These are phyloP conservation scores for Fomitopsis betulina DNA, from an alignment of 1,284 basidiomycete genomes.

Conservation along the genomic window DNA sequence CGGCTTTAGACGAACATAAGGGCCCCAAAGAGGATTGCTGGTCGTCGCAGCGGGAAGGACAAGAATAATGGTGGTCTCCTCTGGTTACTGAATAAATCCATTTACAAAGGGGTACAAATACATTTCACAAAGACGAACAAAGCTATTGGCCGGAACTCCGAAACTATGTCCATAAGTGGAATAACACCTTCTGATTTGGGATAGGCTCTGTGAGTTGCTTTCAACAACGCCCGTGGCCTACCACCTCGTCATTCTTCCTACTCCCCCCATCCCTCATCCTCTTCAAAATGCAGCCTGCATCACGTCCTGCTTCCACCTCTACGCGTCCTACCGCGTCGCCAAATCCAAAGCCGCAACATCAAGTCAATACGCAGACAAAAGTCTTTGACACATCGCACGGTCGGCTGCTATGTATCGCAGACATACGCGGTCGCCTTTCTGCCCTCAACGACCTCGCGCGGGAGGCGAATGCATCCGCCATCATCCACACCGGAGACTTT, in stretches of 20 bases:
- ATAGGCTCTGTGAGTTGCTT: too few relatives aligned
- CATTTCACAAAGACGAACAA: too few relatives aligned
- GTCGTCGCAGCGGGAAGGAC: background rate
- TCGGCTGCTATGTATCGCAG: constrained; percentile 92
- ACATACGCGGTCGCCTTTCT: constrained; percentile 87
- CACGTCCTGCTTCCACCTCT: constrained; percentile 56
- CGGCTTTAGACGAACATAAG: background rate
- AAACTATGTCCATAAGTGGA: too few relatives aligned
- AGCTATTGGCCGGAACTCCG: too few relatives aligned
- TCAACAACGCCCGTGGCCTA: background rate
- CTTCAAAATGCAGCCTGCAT: constrained; percentile 33
- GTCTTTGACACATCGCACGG: constrained; percentile 75
- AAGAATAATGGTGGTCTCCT: too few relatives aligned
- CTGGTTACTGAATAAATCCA: too few relatives aligned
- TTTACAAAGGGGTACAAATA: too few relatives aligned
- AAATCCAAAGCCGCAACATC: constrained; percentile 40
- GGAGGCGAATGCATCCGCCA: constrained; percentile 86
- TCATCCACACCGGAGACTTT: constrained; percentile 99
- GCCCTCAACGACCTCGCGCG: constrained; percentile 88
- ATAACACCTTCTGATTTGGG: too few relatives aligned
- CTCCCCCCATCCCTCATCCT: background rate
- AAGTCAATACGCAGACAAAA: constrained; percentile 75
- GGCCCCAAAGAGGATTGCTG: background rate
- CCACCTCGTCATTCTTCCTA: constrained; percentile 6
- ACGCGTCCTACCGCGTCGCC: constrained; percentile 53